Evolutionary conservation across 176 grass and related monocot genomes (phyloP).

Genomic region (Stipa capillata): DNA sequence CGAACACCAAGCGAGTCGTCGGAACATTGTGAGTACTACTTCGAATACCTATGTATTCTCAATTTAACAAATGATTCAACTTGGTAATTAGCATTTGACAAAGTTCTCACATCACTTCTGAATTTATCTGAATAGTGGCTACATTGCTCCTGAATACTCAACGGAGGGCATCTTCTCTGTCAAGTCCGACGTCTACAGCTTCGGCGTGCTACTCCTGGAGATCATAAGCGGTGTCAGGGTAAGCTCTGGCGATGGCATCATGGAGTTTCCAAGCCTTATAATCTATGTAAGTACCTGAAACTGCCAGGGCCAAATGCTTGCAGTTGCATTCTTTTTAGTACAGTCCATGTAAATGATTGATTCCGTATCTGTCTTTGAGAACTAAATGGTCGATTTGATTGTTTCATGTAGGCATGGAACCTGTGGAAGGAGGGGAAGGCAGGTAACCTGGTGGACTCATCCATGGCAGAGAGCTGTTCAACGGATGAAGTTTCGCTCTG

Average conservation of each 20-base stretch:
- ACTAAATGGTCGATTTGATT: not conserved
- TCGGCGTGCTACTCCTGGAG: conserved; percentile 51
- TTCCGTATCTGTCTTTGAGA: not conserved
- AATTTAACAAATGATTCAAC: not conserved
- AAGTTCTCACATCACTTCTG: not conserved
- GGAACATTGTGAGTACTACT: conserved; percentile 53
- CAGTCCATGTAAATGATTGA: not conserved
- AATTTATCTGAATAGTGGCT: conserved; percentile 35
- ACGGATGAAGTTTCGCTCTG: conserved; percentile 25
- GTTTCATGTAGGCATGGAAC: conserved; percentile 33
- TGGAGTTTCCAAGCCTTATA: conserved; percentile 46
- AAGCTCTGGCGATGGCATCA: conserved; percentile 26
- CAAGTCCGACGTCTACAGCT: conserved; percentile 70
- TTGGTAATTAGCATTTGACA: not conserved
- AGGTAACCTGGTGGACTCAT: conserved; percentile 32
- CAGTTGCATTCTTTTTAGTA: not conserved
- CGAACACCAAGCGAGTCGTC: conserved; percentile 44
- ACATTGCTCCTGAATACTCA: conserved; percentile 63
- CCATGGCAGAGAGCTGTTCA: conserved; percentile 17
- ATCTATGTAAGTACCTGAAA: conserved; percentile 32
- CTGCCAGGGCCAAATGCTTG: not conserved
- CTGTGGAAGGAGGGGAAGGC: conserved; percentile 47
- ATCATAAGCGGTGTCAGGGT: conserved; percentile 47
- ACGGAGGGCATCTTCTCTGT: conserved; percentile 45
- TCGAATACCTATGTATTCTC: not conserved